These are phyloP conservation scores for Psilocybe mexicana DNA, from an alignment of 1,284 basidiomycete species.

Conservation along the genomic window DNA sequence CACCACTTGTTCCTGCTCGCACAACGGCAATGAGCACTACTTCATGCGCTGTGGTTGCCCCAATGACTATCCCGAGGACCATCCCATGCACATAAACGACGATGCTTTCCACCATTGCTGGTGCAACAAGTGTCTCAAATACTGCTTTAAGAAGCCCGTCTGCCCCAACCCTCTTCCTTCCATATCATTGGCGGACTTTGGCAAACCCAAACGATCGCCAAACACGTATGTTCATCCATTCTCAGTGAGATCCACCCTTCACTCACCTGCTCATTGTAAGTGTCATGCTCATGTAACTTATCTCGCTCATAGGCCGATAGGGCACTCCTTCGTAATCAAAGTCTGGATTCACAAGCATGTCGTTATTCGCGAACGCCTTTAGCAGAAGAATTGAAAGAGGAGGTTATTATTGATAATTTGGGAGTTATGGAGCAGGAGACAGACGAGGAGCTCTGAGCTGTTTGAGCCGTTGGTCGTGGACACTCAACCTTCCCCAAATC, in stretches of 20 bases:
- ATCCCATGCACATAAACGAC: slow-evolving; percentile 24
- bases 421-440: not conserved
- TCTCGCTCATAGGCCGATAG: slow-evolving; percentile 6
- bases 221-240: slow-evolving; percentile 13
- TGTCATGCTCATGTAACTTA: slow-evolving; percentile 9
- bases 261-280: slow-evolving; percentile 10
- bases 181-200: slow-evolving; percentile 5
- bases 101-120: slow-evolving; percentile 27
- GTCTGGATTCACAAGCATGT: slow-evolving; percentile 10
- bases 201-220: slow-evolving; percentile 3
- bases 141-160: slow-evolving; percentile 19
- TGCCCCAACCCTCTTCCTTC: slow-evolving; percentile 14
- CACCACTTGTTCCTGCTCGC: slow-evolving; percentile 19
- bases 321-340: slow-evolving; percentile 8
- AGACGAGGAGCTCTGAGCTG: not conserved
- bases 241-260: slow-evolving; percentile 4
- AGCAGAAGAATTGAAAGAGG: not conserved
- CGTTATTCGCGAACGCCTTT: not conserved
- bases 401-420: not conserved
- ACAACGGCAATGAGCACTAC: slow-evolving; percentile 18
- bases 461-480: not conserved
- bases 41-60: slow-evolving; percentile 27
- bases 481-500: not conserved
- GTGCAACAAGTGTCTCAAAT: slow-evolving; percentile 24
- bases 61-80: slow-evolving; percentile 20